Percentiles rank a stretch among this genome's conserved stretches.
Evolutionary conservation across 2,329 filamentous ascomycete species (phyloP).

Genomic region (Remersonia thermophila): DNA sequence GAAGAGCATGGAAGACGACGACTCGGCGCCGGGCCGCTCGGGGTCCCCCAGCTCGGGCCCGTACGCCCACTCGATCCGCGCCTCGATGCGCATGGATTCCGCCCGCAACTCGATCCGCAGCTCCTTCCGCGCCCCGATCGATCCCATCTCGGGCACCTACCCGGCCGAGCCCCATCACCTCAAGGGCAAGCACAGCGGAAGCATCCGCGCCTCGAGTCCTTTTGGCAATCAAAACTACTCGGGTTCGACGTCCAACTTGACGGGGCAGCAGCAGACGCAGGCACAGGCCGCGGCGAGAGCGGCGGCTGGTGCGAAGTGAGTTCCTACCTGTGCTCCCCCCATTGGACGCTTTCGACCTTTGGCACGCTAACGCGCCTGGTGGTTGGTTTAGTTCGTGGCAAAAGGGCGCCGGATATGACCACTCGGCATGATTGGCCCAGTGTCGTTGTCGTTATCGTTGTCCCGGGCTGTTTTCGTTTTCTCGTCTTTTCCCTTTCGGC

Average conservation of each 20-base stretch:
- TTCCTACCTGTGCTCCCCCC: conserved; percentile 22
- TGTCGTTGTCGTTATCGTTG: neutral
- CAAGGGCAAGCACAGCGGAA: conserved; percentile 10
- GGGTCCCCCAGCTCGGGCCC: conserved; percentile 33
- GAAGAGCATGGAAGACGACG: conserved; percentile 54
- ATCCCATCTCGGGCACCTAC: conserved; percentile 37
- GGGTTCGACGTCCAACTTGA: no score
- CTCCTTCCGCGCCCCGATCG: conserved; percentile 26
- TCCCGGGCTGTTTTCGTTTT: neutral
- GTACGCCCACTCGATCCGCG: conserved; percentile 25
- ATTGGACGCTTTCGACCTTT: neutral
- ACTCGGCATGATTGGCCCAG: conserved; percentile 4
- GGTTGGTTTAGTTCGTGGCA: neutral
- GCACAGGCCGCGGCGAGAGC: no score
- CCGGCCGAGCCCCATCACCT: conserved; percentile 23
- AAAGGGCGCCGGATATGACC: neutral
- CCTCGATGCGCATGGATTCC: conserved; percentile 15
- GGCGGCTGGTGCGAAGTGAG: conserved; percentile 15
- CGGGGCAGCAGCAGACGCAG: no score
- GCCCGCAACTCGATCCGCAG: conserved; percentile 13
- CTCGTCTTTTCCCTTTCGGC: no score
- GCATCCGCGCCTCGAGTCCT: conserved; percentile 18
- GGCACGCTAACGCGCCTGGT: neutral
- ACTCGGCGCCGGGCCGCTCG: conserved; percentile 48
- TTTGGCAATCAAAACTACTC: conserved; percentile 10